Conservation (phyloP, 202 grass and related monocot species). For the Cymbopogon flexuosus region DNA sequence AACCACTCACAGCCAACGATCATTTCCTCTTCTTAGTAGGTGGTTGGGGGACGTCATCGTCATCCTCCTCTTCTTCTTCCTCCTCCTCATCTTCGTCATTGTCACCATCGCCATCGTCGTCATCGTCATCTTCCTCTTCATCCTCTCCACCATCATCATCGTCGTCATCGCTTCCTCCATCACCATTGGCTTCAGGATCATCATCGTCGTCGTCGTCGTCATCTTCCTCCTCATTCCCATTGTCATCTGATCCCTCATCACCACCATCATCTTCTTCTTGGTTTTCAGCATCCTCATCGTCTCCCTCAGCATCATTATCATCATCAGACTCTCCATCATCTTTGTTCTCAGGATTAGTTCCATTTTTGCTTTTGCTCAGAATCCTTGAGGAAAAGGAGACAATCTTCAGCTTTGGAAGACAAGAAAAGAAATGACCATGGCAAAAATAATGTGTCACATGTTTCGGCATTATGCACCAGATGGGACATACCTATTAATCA, state of each 20-base stretch:
- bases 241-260: conserved; percentile 33
- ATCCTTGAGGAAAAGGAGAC: conserved; percentile 21
- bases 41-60: conserved; percentile 36
- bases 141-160: conserved; percentile 12
- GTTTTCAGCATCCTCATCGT: conserved; percentile 33
- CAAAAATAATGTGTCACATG: background rate
- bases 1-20: background rate
- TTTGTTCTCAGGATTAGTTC: conserved; percentile 15
- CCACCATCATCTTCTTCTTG: conserved; percentile 24
- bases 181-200: conserved; percentile 21
- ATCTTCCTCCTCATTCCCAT: conserved; percentile 24
- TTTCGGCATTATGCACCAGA: background rate
- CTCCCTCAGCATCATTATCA: conserved; percentile 38
- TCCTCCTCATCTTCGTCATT: background rate
- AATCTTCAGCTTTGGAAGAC: background rate
- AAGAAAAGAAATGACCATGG: background rate
- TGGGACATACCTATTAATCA: conserved; percentile 34
- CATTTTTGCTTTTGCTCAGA: conserved; percentile 24
- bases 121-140: background rate
- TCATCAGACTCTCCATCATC: conserved; percentile 49
- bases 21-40: conserved; percentile 49
- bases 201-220: background rate
- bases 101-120: background rate
- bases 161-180: conserved; percentile 29
- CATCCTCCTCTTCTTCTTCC: conserved; percentile 27